These are phyloP conservation scores for Arabidopsis arenosa DNA, from an alignment of 345 rosid species.

Conservation along the genomic window DNA sequence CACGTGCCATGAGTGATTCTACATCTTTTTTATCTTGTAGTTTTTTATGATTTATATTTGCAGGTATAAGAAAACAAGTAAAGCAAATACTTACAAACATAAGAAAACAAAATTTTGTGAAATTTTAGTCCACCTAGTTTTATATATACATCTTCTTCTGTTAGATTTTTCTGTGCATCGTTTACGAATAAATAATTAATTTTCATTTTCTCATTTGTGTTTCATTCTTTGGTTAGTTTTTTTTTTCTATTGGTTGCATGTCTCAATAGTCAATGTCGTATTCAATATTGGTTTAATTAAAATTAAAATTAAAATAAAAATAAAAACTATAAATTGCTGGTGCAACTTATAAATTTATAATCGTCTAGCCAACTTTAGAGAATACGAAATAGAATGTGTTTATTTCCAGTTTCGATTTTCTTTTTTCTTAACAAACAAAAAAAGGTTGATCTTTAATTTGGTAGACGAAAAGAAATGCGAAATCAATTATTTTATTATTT, in stretches of 20 bases:
- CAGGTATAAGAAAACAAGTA: constrained; percentile 20
- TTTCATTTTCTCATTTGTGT: neutral
- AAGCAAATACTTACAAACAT: constrained; percentile 34
- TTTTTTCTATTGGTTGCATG: neutral
- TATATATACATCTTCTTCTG: neutral
- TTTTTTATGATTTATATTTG: neutral
- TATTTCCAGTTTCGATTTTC: neutral
- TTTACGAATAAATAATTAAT: neutral
- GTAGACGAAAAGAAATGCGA: neutral
- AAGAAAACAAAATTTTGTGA: constrained; percentile 18
- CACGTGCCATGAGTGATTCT: constrained; percentile 15
- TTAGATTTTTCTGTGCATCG: neutral
- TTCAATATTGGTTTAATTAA: constrained; percentile 4
- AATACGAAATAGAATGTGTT: constrained; percentile 4
- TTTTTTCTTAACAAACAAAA: neutral
- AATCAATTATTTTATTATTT: neutral
- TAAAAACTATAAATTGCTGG: neutral
- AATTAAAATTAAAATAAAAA: neutral
- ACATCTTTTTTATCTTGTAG: neutral
- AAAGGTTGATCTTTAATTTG: neutral
- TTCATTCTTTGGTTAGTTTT: constrained; percentile 9
- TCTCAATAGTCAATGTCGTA: constrained; percentile 12
- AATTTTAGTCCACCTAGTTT: constrained; percentile 28
- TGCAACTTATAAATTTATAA: constrained; percentile 4
- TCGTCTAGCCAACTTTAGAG: constrained; percentile 18